phyloP scores from a whole-genome alignment of 2,329 filamentous ascomycete species.

The Penicillium freii region DNA sequence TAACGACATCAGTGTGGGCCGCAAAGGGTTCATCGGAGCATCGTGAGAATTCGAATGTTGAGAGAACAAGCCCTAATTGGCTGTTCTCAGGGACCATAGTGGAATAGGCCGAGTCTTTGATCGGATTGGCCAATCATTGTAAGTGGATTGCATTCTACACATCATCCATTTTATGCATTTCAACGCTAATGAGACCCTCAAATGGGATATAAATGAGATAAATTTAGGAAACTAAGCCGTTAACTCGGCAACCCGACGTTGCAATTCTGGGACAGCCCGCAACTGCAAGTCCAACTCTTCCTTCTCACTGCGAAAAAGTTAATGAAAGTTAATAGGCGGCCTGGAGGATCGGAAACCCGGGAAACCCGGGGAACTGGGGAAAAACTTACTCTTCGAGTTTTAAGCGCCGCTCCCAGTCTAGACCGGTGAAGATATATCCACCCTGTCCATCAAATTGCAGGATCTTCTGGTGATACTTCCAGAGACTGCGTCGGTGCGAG shows the following conservation, averaged over 20 bases:
- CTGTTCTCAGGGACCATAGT: background rate
- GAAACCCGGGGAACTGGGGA: background rate
- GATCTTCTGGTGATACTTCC: conserved; percentile 95
- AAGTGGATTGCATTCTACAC: conserved; percentile 9
- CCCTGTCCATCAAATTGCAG: conserved; percentile 96
- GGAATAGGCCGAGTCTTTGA: background rate
- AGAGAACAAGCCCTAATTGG: background rate
- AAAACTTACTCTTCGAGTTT: conserved; percentile 73
- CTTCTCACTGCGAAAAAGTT: conserved; percentile 61
- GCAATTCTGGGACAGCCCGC: conserved; percentile 80
- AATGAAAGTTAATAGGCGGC: conserved; percentile 11
- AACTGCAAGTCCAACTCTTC: conserved; percentile 87
- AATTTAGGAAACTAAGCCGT: conserved; percentile 39
- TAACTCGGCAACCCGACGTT: conserved; percentile 80
- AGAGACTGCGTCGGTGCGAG: conserved; percentile 82
- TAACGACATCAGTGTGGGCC: conserved; percentile 12
- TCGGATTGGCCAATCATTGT: conserved; percentile 3
- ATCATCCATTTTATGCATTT: conserved; percentile 11
- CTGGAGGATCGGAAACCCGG: background rate
- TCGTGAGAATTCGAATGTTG: conserved; percentile 3
- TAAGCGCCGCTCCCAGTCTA: conserved; percentile 84
- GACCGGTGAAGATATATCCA: conserved; percentile 79
- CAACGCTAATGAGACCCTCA: background rate
- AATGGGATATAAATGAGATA: background rate
- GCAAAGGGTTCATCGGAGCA: background rate